Evolutionary conservation across 2,329 filamentous ascomycete genomes (phyloP).

Genomic region (Colletotrichum sojae): DNA sequence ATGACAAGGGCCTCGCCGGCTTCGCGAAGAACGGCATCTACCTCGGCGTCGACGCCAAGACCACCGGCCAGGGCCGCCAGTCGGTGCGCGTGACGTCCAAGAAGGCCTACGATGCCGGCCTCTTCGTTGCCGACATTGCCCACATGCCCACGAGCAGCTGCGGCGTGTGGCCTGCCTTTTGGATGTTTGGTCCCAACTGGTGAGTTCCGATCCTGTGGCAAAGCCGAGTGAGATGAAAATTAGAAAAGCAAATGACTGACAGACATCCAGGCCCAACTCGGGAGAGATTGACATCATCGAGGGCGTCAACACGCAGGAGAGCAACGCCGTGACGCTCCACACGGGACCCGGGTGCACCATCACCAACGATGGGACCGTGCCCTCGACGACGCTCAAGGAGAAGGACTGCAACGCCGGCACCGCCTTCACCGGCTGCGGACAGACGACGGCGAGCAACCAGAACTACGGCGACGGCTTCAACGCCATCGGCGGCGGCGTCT

Average conservation of each 20-base stretch:
- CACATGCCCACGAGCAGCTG: conserved; percentile 83
- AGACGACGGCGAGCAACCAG: conserved; percentile 63
- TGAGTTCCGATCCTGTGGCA: not conserved
- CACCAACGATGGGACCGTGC: conserved; percentile 61
- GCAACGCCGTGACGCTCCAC: conserved; percentile 78
- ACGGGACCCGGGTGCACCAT: conserved; percentile 74
- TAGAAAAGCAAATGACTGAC: not conserved
- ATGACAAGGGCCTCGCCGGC: conserved; percentile 70
- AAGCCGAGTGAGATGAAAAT: not conserved
- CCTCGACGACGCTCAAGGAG: conserved; percentile 60
- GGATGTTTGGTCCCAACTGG: conserved; percentile 78
- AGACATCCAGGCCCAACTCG: conserved; percentile 59
- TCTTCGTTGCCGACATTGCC: conserved; percentile 80
- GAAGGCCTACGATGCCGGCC: conserved; percentile 75
- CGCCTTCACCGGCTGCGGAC: conserved; percentile 72
- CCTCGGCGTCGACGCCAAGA: conserved; percentile 78
- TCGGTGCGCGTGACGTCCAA: conserved; percentile 80
- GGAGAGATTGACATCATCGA: conserved; percentile 89
- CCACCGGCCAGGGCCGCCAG: conserved; percentile 72
- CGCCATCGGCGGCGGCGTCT: conserved; percentile 76
- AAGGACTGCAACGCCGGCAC: conserved; percentile 70
- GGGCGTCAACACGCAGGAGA: conserved; percentile 75
- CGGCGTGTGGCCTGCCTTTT: conserved; percentile 84
- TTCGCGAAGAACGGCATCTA: conserved; percentile 70
- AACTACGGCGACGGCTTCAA: conserved; percentile 82